phyloP scores from a whole-genome alignment of 2,329 filamentous ascomycete species.

The Fusarium sp. region DNA sequence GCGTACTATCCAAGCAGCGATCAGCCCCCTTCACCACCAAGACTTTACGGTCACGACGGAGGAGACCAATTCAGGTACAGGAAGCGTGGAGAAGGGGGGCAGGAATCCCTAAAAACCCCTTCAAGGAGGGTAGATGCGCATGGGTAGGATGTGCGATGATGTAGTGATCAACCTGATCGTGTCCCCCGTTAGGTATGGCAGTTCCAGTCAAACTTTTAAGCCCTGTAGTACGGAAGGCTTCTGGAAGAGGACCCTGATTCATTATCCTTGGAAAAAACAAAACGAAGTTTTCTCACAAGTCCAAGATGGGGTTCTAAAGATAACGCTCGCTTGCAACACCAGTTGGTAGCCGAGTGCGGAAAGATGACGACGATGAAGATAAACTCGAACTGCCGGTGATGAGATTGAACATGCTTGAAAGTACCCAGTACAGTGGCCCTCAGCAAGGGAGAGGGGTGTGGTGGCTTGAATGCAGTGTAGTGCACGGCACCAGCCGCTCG shows the following conservation, averaged over 20 bases:
- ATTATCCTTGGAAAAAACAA: background rate
- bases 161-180: slow-evolving; percentile 35
- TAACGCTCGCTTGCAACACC: slow-evolving; percentile 1
- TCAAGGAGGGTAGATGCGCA: slow-evolving; percentile 29
- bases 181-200: slow-evolving; percentile 33
- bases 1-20: slow-evolving; percentile 28
- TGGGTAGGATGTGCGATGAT: slow-evolving; percentile 36
- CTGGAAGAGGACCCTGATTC: slow-evolving; percentile 35
- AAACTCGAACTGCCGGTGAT: slow-evolving; percentile 1
- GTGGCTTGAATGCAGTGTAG: background rate
- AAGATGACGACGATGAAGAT: background rate
- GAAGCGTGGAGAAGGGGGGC: slow-evolving; percentile 25
- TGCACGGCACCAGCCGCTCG: background rate
- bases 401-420: background rate
- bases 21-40: slow-evolving; percentile 31
- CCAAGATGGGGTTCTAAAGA: background rate
- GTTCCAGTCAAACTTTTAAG: slow-evolving; percentile 22
- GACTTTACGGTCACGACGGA: background rate
- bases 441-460: slow-evolving; percentile 6
- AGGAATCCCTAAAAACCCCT: slow-evolving; percentile 20
- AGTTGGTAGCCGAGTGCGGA: slow-evolving; percentile 1
- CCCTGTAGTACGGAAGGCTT: slow-evolving; percentile 27
- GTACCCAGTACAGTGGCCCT: background rate
- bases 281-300: background rate
- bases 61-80: slow-evolving; percentile 19